These are phyloP conservation scores for Pouteria glomerata DNA, from an alignment of 148 eudicot species.

Conservation along the genomic window DNA sequence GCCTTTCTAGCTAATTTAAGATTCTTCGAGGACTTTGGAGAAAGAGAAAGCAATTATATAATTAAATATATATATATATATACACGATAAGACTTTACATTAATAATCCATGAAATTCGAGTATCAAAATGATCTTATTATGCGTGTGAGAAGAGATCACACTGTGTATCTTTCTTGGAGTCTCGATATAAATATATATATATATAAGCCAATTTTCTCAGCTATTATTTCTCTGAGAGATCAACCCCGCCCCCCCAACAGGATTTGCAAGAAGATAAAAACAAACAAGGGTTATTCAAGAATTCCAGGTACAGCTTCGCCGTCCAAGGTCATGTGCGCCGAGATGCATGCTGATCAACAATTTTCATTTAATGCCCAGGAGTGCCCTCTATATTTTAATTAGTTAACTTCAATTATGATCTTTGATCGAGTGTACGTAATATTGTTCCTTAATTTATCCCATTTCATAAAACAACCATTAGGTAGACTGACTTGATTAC, in stretches of 20 bases:
- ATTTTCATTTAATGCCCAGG: neutral
- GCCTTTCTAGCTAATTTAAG: neutral
- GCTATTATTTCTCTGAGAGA: no score
- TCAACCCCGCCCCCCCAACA: no score
- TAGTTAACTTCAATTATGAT: neutral
- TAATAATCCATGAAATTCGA: neutral
- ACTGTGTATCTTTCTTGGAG: slow-evolving; percentile 2
- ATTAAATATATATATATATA: neutral
- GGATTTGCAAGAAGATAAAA: neutral
- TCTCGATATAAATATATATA: no score
- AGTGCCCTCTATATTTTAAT: neutral
- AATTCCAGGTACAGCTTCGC: slow-evolving; percentile 5
- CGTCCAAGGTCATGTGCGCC: slow-evolving; percentile 10
- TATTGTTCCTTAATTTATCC: no score
- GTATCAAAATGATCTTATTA: neutral
- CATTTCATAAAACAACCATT: no score
- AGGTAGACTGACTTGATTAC: no score
- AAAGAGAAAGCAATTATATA: neutral
- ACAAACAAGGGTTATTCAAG: neutral
- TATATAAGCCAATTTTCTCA: no score
- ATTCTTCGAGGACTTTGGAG: neutral
- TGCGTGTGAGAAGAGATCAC: neutral
- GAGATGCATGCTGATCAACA: neutral
- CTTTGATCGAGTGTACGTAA: no score
- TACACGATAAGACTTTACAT: neutral